A percentile compares a stretch with the other conserved stretches of the same genome.
These are phyloP conservation scores for Podaxis sp. DNA, from an alignment of 768 basidiomycete genomes.

Conservation along the genomic window DNA sequence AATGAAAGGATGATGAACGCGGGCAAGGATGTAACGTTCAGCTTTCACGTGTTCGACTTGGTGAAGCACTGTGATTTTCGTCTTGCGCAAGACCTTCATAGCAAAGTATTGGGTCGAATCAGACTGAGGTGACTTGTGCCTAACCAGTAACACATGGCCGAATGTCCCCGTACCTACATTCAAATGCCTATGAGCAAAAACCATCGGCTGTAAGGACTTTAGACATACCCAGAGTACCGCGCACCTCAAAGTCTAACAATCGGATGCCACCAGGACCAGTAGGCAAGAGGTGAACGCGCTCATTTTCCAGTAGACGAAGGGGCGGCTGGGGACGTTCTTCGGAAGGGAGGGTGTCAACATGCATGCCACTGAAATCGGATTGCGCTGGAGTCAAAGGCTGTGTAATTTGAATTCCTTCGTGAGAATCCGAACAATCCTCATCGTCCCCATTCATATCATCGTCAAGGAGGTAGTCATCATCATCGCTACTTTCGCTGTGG, in stretches of 20 bases:
- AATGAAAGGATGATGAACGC: slow-evolving; percentile 91
- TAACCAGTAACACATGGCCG: slow-evolving; percentile 88
- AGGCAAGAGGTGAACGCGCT: slow-evolving; percentile 60
- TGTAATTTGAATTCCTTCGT: slow-evolving; percentile 4
- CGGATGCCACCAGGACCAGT: slow-evolving; percentile 59
- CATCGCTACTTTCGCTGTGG: slow-evolving; percentile 12
- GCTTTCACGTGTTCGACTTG: slow-evolving; percentile 99
- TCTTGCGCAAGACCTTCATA: slow-evolving; percentile 87
- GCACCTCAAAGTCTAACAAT: slow-evolving; percentile 79
- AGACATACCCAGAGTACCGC: slow-evolving; percentile 47
- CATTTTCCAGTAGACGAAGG: slow-evolving; percentile 65
- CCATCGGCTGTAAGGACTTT: slow-evolving; percentile 8
- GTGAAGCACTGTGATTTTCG: slow-evolving; percentile 82
- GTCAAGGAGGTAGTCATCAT: slow-evolving; percentile 15
- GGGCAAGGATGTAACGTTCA: slow-evolving; percentile 90
- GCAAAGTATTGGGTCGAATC: slow-evolving; percentile 70
- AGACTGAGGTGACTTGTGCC: slow-evolving; percentile 56
- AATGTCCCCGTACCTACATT: slow-evolving; percentile 91
- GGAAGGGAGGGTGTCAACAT: slow-evolving; percentile 4
- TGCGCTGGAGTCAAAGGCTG: slow-evolving; percentile 14
- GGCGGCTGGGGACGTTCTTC: slow-evolving; percentile 34
- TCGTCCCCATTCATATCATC: slow-evolving; percentile 13
- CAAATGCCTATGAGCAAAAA: neutral
- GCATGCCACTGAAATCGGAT: slow-evolving; percentile 14
- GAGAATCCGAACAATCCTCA: slow-evolving; percentile 4